Base-by-base conservation (phyloP, 2,329 filamentous ascomycete genomes). In the Colletotrichum graminicola region DNA sequence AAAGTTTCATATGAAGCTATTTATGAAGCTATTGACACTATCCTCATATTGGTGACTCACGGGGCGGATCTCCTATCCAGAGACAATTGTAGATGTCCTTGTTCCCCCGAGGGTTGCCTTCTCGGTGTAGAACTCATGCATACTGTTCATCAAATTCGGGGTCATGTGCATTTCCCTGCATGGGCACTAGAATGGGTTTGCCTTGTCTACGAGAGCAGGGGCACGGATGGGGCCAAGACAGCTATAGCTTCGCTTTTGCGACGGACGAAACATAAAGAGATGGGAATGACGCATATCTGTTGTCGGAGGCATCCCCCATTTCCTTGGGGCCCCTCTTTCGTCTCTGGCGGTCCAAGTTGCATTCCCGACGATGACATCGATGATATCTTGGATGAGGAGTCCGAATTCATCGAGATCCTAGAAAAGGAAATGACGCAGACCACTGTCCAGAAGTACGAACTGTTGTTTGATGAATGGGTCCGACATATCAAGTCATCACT, bases 241-340 rank as follows among this genome's bases (percentile, higher is more conserved):
- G 47, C 47, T 11, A 0, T 49, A 16, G 11, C 2, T 3, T 49
- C 47, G 47, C 5, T 49, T 49, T 7, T 26, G 12, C 41, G 55
- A 47, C 29, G 26, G 4, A 29, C 3, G 5, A 56, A 66, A 1
- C 55, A 66, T 4, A 2, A 60, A 1, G 47, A 70, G 29, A 26
- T 66, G 36, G 67, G 49, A 0, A 66, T 70, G 67, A 61, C 62
- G 14, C 67, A 70, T 29, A 39, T 70, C 0, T 66, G 67, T n/a
- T 66, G 62, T 39, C 51, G n/a, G 10, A 47, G 34, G 2, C 8
- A 7, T 36, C 0, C 36, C 34, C 3, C 3, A 16, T 18, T 5
- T 5, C 1, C 2, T 3, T 6, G 6, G 16, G 14, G 10, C 16
- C 6, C 8, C 36, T 7, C 1, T 1, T 0, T 0, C 41, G 14